Evolutionary conservation across 1,284 basidiomycete genomes (phyloP).

Genomic region (Rhodotorula mucilaginosa): DNA sequence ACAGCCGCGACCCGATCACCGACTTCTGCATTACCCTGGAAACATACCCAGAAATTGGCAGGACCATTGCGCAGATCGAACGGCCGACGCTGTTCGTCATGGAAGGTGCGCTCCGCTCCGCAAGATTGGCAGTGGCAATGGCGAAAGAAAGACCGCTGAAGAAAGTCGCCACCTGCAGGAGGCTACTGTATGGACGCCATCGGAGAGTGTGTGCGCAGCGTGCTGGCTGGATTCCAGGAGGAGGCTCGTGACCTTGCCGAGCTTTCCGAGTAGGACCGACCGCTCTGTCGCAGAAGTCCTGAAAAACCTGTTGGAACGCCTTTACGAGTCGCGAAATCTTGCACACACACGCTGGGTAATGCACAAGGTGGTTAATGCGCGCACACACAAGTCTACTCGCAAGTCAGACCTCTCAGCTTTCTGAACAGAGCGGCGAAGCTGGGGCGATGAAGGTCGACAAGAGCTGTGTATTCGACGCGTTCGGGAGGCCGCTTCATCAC

Average conservation of each 20-base stretch:
- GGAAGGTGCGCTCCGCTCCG: conserved; percentile 45
- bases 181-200: conserved; percentile 25
- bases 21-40: conserved; percentile 48
- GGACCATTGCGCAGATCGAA: conserved; percentile 42
- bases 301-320: too few species aligned
- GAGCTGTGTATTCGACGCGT: too few species aligned
- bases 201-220: conserved; percentile 22
- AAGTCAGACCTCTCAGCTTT: too few species aligned
- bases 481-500: too few species aligned
- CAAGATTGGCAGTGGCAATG: neutral
- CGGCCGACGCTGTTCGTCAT: conserved; percentile 49
- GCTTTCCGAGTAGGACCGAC: too few species aligned
- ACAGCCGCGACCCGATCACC: conserved; percentile 49
- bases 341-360: neutral
- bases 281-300: too few species aligned
- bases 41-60: conserved; percentile 49
- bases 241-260: neutral
- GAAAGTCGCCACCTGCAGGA: conserved; percentile 1
- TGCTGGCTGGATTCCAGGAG: conserved; percentile 21
- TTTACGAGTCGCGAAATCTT: neutral
- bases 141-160: too few species aligned
- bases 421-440: too few species aligned
- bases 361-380: too few species aligned
- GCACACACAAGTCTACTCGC: too few species aligned
- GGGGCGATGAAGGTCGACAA: too few species aligned